These are phyloP conservation scores for Teunomyces panamensis DNA, from an alignment of 805 yeast genomes.

Conservation along the genomic window DNA sequence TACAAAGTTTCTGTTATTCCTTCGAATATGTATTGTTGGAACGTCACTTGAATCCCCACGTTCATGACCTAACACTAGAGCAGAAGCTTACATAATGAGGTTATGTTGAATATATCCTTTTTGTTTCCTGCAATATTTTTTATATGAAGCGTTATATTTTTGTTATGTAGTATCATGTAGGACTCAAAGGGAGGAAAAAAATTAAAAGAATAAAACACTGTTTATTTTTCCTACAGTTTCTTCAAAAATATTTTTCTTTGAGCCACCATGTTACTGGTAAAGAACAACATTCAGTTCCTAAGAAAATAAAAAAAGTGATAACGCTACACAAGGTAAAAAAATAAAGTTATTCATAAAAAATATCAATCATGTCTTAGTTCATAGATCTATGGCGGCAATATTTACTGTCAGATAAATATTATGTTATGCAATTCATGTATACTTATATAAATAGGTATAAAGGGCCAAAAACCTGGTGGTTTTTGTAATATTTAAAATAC, in stretches of 20 bases:
- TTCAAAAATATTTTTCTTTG: background rate
- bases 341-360: background rate
- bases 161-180: background rate
- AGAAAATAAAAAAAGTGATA: background rate
- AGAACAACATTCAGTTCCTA: background rate
- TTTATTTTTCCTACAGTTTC: background rate
- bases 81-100: background rate
- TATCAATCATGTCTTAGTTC: background rate
- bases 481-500: background rate
- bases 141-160: background rate
- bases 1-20: background rate
- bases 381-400: constrained; percentile 1
- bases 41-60: too few species aligned
- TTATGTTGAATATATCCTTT: too few species aligned
- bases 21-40: too few species aligned
- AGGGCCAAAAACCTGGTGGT: background rate
- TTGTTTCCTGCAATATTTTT: background rate
- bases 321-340: background rate
- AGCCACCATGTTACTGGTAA: background rate
- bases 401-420: background rate
- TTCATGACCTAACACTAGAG: background rate
- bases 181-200: background rate
- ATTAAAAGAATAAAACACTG: background rate
- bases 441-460: background rate
- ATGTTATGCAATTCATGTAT: background rate